phyloP scores from a whole-genome alignment of 176 grass and related monocot species.

The Aegilops speltoides region DNA sequence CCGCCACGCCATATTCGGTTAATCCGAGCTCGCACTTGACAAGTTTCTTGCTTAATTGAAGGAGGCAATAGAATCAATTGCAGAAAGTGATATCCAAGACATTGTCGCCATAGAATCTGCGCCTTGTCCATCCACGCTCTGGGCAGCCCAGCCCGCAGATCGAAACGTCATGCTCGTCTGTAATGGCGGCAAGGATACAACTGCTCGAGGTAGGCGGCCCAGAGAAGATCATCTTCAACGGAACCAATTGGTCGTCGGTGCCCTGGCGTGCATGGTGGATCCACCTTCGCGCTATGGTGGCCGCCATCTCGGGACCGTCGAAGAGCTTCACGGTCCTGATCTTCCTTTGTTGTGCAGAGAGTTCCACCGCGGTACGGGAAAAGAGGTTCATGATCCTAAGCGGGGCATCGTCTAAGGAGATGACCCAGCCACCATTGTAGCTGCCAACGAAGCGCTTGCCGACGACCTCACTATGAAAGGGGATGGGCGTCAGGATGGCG shows the following conservation, averaged over 20 bases:
- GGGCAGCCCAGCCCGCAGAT: neutral
- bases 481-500: neutral
- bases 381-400: neutral
- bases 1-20: neutral
- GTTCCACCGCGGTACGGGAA: too few species aligned
- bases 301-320: too few species aligned
- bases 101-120: neutral
- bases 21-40: neutral
- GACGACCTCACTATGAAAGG: neutral
- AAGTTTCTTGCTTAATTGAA: neutral
- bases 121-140: neutral
- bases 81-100: neutral
- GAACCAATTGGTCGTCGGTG: too few species aligned
- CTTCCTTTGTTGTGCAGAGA: too few species aligned
- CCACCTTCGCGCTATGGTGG: too few species aligned
- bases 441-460: neutral
- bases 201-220: too few species aligned
- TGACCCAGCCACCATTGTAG: neutral
- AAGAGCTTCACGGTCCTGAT: too few species aligned
- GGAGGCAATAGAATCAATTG: neutral
- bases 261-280: too few species aligned
- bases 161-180: neutral
- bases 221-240: too few species aligned
- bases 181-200: neutral
- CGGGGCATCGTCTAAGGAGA: neutral